Evolutionary conservation across 306 rosid species (phyloP).

Genomic region (Rosa lucieae): DNA sequence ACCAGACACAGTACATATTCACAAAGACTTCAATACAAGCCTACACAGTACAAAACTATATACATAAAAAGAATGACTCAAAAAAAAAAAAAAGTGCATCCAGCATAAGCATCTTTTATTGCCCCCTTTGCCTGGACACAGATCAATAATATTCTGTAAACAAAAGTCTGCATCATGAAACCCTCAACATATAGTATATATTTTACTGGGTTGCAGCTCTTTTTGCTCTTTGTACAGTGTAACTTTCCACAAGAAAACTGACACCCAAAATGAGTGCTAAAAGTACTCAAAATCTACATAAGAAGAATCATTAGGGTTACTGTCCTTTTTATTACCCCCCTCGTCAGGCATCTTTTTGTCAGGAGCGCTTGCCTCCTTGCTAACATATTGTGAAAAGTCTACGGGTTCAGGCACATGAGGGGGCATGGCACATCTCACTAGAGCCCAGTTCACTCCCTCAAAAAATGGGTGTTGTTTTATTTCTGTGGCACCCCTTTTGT

Average conservation of each 20-base stretch:
- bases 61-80: neutral
- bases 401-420: slow-evolving; percentile 74
- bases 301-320: slow-evolving; percentile 22
- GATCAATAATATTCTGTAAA: slow-evolving; percentile 4
- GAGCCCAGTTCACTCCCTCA: slow-evolving; percentile 92
- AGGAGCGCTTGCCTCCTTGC: slow-evolving; percentile 27
- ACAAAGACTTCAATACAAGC: slow-evolving; percentile 9
- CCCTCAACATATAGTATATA: slow-evolving; percentile 10
- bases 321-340: slow-evolving; percentile 12
- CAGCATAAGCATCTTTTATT: neutral
- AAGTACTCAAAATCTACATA: slow-evolving; percentile 50
- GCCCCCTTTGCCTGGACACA: neutral
- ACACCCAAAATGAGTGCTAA: slow-evolving; percentile 20
- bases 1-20: neutral
- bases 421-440: slow-evolving; percentile 78
- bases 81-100: neutral
- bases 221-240: slow-evolving; percentile 24
- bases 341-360: slow-evolving; percentile 24
- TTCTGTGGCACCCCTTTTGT: slow-evolving; percentile 84
- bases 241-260: slow-evolving; percentile 9
- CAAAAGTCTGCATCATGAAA: neutral
- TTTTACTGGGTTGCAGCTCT: slow-evolving; percentile 9
- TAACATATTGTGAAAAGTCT: slow-evolving; percentile 66
- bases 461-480: slow-evolving; percentile 89
- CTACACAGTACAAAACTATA: neutral